Evolutionary conservation across 257 asterid species (phyloP), one percentile per base, ranked within the genome.

Genomic region (Lantana camara): DNA sequence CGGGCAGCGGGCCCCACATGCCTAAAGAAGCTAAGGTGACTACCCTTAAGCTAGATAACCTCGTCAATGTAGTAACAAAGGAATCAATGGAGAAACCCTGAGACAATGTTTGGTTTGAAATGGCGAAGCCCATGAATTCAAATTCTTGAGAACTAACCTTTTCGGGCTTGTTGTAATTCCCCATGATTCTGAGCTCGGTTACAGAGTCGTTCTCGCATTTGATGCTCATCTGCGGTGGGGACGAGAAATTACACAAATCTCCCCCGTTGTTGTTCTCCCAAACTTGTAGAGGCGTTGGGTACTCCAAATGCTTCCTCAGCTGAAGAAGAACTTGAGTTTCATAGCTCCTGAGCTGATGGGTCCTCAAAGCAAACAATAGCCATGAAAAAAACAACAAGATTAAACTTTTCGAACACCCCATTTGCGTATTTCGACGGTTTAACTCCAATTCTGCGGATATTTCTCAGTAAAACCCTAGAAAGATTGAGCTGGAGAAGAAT

Each of bases 1-100:
- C 99, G 13, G 97, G 89, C 9, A 90, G 66, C 8, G 83, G 78
- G 38, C 97, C 99, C 96, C 97, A 93, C 56, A 93, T 85, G 71
- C 99, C 96, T 72, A 93, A 68, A 58, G 97, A 85, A 5, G 85
- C 95, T 74, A 93, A 78, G 73, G 85, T 78, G 56, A 93, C 73
- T 32, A 85, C 94, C 77, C 79, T 90, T 64, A 93, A 84, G 72
- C 72, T 85, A 56, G 80, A 57, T 63, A 93, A 35, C 83, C 99
- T 83, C 21, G 97, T 66, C 76, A 93, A 77, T 3, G 99, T 93
- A 46, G 95, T 88, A 59, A 93, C 79, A 75, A 93, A 90, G 52
- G 99, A 90, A 69, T 85, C 96, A 23, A 86, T 77, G 24, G 94
- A 90, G 80, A 93, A 93, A 73, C 77, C 64, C 45, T 52, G 75